Evolutionary conservation across 192 early-diverging fungal genomes (phyloP).

Genomic region (Entomortierella lignicola): DNA sequence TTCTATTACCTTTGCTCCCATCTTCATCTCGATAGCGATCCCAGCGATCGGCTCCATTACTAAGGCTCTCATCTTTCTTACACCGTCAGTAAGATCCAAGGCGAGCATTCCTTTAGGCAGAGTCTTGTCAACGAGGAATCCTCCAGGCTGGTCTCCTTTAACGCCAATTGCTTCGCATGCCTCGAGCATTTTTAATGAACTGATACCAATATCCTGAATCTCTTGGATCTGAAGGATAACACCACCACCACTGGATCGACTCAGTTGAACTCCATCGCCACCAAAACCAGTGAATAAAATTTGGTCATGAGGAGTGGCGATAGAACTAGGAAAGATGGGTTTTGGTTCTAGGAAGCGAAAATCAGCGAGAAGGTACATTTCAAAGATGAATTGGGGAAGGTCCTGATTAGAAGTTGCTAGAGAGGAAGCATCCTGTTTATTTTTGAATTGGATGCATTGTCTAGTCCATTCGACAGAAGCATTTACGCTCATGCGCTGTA

Average conservation of each 20-base stretch:
- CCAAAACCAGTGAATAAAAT: slow-evolving; percentile 9
- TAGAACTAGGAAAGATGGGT: slow-evolving; percentile 22
- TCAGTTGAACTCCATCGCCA: too few species aligned
- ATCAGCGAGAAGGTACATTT: slow-evolving; percentile 51
- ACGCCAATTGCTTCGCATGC: slow-evolving; percentile 25
- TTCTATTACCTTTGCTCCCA: slow-evolving; percentile 45
- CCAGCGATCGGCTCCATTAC: slow-evolving; percentile 23
- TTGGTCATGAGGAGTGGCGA: slow-evolving; percentile 37
- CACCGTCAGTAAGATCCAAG: slow-evolving; percentile 42
- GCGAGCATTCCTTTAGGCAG: slow-evolving; percentile 16
- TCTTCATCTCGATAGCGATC: slow-evolving; percentile 45
- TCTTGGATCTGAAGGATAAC: slow-evolving; percentile 43
- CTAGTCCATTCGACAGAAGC: slow-evolving; percentile 50
- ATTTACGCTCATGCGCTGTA: slow-evolving; percentile 31
- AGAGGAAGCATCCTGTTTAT: background rate
- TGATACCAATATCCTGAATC: slow-evolving; percentile 32
- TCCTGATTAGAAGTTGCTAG: slow-evolving; percentile 1
- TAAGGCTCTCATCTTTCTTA: slow-evolving; percentile 23
- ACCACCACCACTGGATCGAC: slow-evolving; percentile 9
- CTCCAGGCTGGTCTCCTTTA: slow-evolving; percentile 21
- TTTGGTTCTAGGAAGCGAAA: slow-evolving; percentile 33
- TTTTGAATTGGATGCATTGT: slow-evolving; percentile 35
- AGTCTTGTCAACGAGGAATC: slow-evolving; percentile 17
- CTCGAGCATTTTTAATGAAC: slow-evolving; percentile 35
- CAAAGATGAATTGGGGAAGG: slow-evolving; percentile 22